Percentiles rank a stretch among this genome's conserved stretches.
Conservation (phyloP, 2,329 filamentous ascomycete species). For the Colletotrichum musae region DNA sequence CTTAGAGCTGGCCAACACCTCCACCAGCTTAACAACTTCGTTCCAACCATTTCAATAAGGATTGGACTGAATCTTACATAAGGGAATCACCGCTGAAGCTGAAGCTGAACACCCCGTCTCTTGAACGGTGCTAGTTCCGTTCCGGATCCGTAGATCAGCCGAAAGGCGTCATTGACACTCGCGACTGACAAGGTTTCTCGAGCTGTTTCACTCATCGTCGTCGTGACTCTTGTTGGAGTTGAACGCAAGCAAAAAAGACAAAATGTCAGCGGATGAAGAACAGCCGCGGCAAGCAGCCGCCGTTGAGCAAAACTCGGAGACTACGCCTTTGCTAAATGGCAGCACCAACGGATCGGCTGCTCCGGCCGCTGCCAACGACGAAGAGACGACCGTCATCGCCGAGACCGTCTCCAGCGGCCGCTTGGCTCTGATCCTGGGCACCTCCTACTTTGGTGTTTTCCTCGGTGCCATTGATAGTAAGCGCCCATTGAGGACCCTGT, state of each 20-base stretch:
- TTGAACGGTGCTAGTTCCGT: slow-evolving; percentile 5
- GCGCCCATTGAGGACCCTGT: not conserved
- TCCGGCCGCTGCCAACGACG: slow-evolving; percentile 47
- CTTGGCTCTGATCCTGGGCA: slow-evolving; percentile 68
- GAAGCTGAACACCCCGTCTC: not conserved
- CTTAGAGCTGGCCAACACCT: not conserved
- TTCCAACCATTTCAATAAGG: not conserved
- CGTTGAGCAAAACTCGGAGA: slow-evolving; percentile 32
- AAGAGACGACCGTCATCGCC: slow-evolving; percentile 63
- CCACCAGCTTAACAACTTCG: not conserved
- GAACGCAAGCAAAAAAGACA: not conserved
- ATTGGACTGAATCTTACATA: slow-evolving; percentile 7
- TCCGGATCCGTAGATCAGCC: slow-evolving; percentile 28
- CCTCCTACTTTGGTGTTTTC: slow-evolving; percentile 72
- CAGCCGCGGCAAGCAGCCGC: slow-evolving; percentile 18
- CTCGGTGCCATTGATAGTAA: slow-evolving; percentile 78
- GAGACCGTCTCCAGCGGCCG: slow-evolving; percentile 63
- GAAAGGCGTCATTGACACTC: slow-evolving; percentile 22
- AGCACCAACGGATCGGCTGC: slow-evolving; percentile 8
- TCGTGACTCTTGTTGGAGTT: not conserved
- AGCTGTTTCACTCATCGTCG: slow-evolving; percentile 8
- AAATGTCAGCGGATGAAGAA: slow-evolving; percentile 34
- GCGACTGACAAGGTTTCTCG: not conserved
- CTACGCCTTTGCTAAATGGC: slow-evolving; percentile 38
- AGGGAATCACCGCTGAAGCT: not conserved